Evolutionary conservation across 345 rosid genomes (phyloP), one percentile per base, ranked within the genome.

Genomic region (Citrus hindsii): DNA sequence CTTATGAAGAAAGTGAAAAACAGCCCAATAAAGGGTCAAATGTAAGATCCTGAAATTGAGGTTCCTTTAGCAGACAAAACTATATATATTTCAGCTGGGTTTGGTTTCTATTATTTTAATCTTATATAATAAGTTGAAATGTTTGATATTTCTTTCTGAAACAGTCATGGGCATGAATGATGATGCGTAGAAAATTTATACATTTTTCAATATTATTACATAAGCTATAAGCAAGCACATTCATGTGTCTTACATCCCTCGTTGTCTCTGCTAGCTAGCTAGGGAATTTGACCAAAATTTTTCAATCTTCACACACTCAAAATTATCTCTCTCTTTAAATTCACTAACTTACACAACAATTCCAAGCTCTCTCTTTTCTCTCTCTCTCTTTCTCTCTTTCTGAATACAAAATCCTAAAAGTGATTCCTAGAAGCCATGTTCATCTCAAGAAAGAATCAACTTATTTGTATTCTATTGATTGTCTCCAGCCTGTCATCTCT

Each of bases 41-140:
- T 46, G 71, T 37, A 40, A 73, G 84, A 76, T 77, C 90, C 85
- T 83, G 88, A 83, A 83, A 75, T 78, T 82, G 85, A 81, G 90
- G 82, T 67, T 56, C 76, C 74, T 66, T 33, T 62, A 21, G 6
- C n/a, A 53, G 38, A 69, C 28, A 78, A 59, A 59, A 40, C 14
- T 37, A 60, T 18, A 53, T 18, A 18, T 18, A 53, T 48, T 73
- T 74, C 68, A 67, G 77, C 74, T 76, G 79, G 73, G 80, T 80
- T 80, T 53, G 89, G 30, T 55, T 69, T 27, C 56, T 69, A 22
- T 32, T 53, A 69, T 66, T 69, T 40, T 68, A 13, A 3, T 38
- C 8, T 38, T 53, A 53, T 53, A 63, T 51, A 30, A 28, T 48
- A 59, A 38, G 27, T 37, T 55, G 60, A 76, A 51, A 63, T 61